phyloP scores from a whole-genome alignment of 116 monocot genomes.

The Dioscorea cayenensis region DNA sequence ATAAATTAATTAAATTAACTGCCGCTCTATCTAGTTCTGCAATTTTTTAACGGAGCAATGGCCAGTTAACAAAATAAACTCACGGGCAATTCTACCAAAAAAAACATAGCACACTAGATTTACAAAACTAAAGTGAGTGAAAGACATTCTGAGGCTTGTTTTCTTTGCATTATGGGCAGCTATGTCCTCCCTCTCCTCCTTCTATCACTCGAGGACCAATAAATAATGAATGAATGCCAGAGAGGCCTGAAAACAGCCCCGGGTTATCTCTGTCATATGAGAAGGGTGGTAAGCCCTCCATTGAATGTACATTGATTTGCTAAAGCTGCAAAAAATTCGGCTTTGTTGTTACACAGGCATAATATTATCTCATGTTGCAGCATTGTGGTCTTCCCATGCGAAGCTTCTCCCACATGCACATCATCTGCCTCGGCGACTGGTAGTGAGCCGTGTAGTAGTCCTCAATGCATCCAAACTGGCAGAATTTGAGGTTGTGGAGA shows the following conservation, averaged over 20 bases:
- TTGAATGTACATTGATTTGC: not conserved
- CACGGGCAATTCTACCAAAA: too few relatives aligned
- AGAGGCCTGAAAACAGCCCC: not conserved
- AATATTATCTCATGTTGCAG: constrained; percentile 66
- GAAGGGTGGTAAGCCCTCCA: not conserved
- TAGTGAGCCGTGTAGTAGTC: constrained; percentile 84
- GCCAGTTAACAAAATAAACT: too few relatives aligned
- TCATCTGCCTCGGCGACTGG: constrained; percentile 85
- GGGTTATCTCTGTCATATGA: not conserved
- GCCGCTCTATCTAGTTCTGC: too few relatives aligned
- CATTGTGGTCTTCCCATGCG: constrained; percentile 48
- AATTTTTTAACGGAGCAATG: too few relatives aligned
- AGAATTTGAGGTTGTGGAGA: constrained; percentile 62
- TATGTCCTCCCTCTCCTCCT: not conserved
- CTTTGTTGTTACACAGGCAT: not conserved
- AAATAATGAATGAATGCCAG: not conserved
- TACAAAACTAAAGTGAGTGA: not conserved
- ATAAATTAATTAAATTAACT: too few relatives aligned
- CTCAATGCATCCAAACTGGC: constrained; percentile 84
- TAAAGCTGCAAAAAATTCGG: not conserved
- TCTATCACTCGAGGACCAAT: not conserved
- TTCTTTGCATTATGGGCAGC: not conserved
- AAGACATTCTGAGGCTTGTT: not conserved
- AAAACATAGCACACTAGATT: too few relatives aligned
- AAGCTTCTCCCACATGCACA: constrained; percentile 87